Evolutionary conservation across 1,139 yeast genomes (phyloP), one percentile per base, ranked within the genome.

Genomic region (Blastobotrys indianensis): DNA sequence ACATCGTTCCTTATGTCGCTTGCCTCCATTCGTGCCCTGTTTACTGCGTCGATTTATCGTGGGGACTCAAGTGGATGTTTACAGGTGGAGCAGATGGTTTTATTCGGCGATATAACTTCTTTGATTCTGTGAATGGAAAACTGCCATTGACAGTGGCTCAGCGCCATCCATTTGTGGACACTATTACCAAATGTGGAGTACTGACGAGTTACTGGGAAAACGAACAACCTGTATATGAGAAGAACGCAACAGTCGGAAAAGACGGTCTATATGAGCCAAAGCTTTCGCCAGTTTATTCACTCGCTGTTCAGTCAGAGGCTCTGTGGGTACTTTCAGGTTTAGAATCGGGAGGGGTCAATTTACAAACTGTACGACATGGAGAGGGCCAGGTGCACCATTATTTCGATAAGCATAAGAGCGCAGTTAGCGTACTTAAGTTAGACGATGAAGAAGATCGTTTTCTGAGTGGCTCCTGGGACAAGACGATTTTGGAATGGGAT

Each of bases 11-110:
- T 1, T 66, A 68, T 39, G 67, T 65, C 13, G 73, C 75, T 1
- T 66, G 70, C 6, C 58, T 71, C 12, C 73, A 68, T 48, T 66
- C 67, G 16, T 58, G 69, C 23, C 65, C 69, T 3, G 63, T 94
- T 37, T 88, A 88, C 64, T 75, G 94, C 6, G 60, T 92, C 44
- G 84, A 94, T 6, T 72, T 88, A 46, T 78, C 95, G 1, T 79
- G 78, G 59, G 95, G 95, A 7, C 82, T 92, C 40, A 82, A 82
- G 60, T 90, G 90, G 84, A 73, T 92, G 46, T 80, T 90, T 58
- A 83, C 96, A 1, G 99, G 99, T 16, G 98, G 98, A 4, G 94
- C 86, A 54, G 99, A 92, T 63, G 99, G 99, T 10, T 86, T 81
- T 58, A 85, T 92, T 37, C 71, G 98, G 43, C 86, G 85, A 60